Conservation (phyloP, 805 yeast genomes). For the Suhomyces kilbournensis region DNA sequence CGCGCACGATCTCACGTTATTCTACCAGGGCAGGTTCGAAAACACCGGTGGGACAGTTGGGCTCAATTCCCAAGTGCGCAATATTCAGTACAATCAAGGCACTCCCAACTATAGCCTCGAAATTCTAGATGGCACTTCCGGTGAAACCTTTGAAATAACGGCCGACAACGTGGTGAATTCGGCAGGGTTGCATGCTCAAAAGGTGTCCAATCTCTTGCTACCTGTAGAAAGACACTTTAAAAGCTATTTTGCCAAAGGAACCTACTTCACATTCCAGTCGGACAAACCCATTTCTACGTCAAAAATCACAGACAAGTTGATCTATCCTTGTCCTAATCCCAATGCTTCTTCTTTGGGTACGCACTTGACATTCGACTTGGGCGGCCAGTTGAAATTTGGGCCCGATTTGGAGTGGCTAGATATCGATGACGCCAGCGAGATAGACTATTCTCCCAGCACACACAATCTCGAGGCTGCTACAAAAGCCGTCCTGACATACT, state of each 20-base stretch:
- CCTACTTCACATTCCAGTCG: constrained; percentile 60
- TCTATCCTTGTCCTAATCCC: constrained; percentile 76
- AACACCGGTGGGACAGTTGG: constrained; percentile 63
- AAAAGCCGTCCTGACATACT: constrained; percentile 56
- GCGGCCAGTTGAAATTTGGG: constrained; percentile 78
- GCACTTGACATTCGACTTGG: constrained; percentile 79
- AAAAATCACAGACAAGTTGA: constrained; percentile 28
- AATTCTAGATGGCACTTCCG: constrained; percentile 27
- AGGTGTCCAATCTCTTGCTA: constrained; percentile 64
- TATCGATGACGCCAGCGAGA: constrained; percentile 24
- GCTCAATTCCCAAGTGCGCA: constrained; percentile 55
- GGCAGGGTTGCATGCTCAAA: constrained; percentile 77
- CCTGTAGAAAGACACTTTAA: constrained; percentile 58
- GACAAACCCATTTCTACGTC: constrained; percentile 37
- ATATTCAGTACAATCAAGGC: constrained; percentile 24
- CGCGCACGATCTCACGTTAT: constrained; percentile 73
- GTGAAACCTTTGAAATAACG: constrained; percentile 38
- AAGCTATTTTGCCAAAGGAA: constrained; percentile 79
- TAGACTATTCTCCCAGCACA: constrained; percentile 48
- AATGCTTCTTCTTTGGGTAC: constrained; percentile 79
- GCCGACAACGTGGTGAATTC: constrained; percentile 65
- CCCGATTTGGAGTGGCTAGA: constrained; percentile 86
- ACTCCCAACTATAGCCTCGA: constrained; percentile 21
- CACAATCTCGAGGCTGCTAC: constrained; percentile 53
- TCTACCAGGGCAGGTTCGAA: constrained; percentile 52